Base-by-base conservation (phyloP, 345 rosid genomes). In the Ceriops decandra region DNA sequence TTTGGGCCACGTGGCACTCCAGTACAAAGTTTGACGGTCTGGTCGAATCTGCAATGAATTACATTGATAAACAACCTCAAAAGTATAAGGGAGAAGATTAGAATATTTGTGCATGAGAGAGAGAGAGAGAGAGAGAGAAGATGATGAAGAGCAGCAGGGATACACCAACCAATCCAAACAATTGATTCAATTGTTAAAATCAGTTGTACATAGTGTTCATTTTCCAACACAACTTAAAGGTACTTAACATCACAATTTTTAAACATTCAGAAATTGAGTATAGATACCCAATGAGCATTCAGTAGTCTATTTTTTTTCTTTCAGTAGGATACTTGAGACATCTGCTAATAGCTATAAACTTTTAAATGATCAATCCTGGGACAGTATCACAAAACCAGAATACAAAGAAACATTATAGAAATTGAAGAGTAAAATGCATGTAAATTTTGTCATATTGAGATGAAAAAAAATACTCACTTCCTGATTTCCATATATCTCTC, bases 1-100 rank as follows among this genome's bases (percentile, higher is more conserved):
- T 82, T 92, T 95, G 8, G 99, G 99, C 99, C 98, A 95, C 58
- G 99, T 95, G 51, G 99, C 99, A 85, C 99, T 95, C 99, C 98
- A 92, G 72, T 95, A 95, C 77, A 95, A 76, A 63, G 99, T 95
- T 82, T 95, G 98, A 63, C 99, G 97, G 71, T 95, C 97, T 46
- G 95, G 92, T 6, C 96, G 96, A 73, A 95, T 95, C 99, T 95
- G 82, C 76, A 81, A 17, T 42, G 15, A 42, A 42, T 42, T 42
- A 3, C 35, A 30, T 56, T n/a, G 35, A 30, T 20, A 56, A 71
- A 42, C 27, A 63, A 36, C 24, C 16, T 1, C 47, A 62, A 51
- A 9, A 17, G 36, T 30, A 35, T 21, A 10, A 33, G 24, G 24
- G 28, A 31, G 65, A 62, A 60, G 17, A 36, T 62, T 33, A 33